Conservation (phyloP, 164 flowering plant genomes). For the Litsea cubeba region DNA sequence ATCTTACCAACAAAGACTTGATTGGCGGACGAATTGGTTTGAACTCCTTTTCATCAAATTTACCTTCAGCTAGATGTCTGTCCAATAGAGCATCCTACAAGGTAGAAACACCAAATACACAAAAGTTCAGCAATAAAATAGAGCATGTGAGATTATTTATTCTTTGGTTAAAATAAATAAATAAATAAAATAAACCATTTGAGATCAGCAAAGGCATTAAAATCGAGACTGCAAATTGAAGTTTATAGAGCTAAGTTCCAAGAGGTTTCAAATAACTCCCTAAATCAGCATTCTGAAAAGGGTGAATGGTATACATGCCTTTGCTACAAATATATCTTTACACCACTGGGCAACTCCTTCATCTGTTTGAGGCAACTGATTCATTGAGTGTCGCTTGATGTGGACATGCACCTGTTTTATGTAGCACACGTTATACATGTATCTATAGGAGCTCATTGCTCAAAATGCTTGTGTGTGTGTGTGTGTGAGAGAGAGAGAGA, state of each 20-base stretch:
- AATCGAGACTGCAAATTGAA: no score
- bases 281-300: background rate
- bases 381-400: constrained; percentile 59
- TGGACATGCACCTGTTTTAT: constrained; percentile 69
- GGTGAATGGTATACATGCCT: constrained; percentile 38
- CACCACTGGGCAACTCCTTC: constrained; percentile 87
- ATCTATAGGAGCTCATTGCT: no score
- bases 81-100: constrained; percentile 69
- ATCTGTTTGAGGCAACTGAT: constrained; percentile 69
- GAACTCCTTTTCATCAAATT: constrained; percentile 39
- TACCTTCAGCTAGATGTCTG: constrained; percentile 41
- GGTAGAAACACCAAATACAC: background rate
- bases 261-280: background rate
- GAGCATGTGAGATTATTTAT: no score
- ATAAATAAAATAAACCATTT: background rate
- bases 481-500: background rate
- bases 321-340: constrained; percentile 65
- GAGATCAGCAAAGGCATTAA: background rate
- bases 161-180: background rate
- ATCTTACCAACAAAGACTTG: constrained; percentile 57
- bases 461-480: background rate
- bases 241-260: background rate
- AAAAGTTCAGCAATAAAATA: background rate
- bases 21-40: constrained; percentile 53
- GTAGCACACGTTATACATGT: background rate